Evolutionary conservation across 257 asterid genomes (phyloP).

Genomic region (Salvia splendens): DNA sequence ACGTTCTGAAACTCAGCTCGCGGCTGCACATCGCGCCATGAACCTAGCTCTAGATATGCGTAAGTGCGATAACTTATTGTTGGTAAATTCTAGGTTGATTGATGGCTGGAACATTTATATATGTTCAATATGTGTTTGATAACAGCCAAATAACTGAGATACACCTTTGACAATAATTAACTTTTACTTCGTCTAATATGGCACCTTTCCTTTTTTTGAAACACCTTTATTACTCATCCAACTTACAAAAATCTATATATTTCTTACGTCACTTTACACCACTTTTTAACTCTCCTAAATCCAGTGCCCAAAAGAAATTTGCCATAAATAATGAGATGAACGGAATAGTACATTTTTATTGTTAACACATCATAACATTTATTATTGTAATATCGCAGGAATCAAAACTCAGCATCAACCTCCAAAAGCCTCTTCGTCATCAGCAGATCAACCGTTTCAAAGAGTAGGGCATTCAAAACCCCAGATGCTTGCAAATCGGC

Average conservation of each 20-base stretch:
- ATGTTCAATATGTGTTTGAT: too few relatives aligned
- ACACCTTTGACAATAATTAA: too few relatives aligned
- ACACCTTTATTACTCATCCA: too few relatives aligned
- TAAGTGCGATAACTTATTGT: constrained; percentile 47
- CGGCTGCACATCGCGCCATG: constrained; percentile 69
- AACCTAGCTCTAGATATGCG: constrained; percentile 61
- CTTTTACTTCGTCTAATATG: too few relatives aligned
- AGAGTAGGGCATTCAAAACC: constrained; percentile 37
- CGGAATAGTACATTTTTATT: constrained; percentile 29
- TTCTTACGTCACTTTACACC: too few relatives aligned
- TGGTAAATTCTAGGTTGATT: constrained; percentile 36
- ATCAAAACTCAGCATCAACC: constrained; percentile 32
- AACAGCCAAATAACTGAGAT: too few relatives aligned
- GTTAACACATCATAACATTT: constrained; percentile 29
- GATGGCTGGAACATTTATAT: too few relatives aligned
- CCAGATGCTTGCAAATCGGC: constrained; percentile 39
- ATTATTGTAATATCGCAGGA: constrained; percentile 32
- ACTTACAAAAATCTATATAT: too few relatives aligned
- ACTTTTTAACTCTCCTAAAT: too few relatives aligned
- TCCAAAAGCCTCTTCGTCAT: constrained; percentile 30
- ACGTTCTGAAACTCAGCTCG: constrained; percentile 65
- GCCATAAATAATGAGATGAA: too few relatives aligned
- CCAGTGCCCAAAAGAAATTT: too few relatives aligned
- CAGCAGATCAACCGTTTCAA: constrained; percentile 32
- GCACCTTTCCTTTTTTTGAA: too few relatives aligned